Base-by-base conservation (phyloP, 2,329 filamentous ascomycete genomes). In the Chaetothyriales sp. region DNA sequence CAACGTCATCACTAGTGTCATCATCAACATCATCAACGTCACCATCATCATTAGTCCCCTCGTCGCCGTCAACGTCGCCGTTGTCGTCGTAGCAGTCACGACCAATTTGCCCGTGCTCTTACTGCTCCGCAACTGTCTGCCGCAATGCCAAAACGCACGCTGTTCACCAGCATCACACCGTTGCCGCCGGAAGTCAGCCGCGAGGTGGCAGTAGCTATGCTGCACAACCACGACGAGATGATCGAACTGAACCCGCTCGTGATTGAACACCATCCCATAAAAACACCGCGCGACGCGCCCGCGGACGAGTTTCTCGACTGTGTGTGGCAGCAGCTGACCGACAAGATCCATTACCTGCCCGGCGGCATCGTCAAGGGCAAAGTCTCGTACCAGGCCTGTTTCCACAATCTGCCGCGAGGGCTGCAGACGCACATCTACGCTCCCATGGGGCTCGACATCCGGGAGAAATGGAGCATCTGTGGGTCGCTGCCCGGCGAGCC, bases 221-320 rank as follows among this genome's bases (percentile, higher is more conserved):
- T 94, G 28, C 85, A 87, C 65, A 76, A 83, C 65, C 86, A 93
- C 67, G 65, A 75, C 47, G 81, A 81, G 59, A 93, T 95, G 82
- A 93, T 94, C 61, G 83, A 90, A 63, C 72, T 94, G 51, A 94
- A 93, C 65, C 87, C 87, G 1, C 74, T 93, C 46, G 83, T 94
- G 50, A 79, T 83, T 55, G 80, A 84, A 54, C 77, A 85, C 51
- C 76, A 81, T 58, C 73, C 73, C 28, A 86, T 86, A 66, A 73
- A 77, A 46, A 74, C 85, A 1, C 86, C 86, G 0, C 62, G 73
- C 20, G 76, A 81, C 62, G 81, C 83, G 10, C 71, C 77, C 0
- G 69, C 78, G 15, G 85, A 92, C 59, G 87, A 94, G 69, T 77
- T 74, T 53, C 51, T 59, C 28, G 71, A 78, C 55, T 84, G 80